Base-by-base conservation (phyloP, 495 filamentous ascomycete genomes). In the Penicillium bialowiezense region DNA sequence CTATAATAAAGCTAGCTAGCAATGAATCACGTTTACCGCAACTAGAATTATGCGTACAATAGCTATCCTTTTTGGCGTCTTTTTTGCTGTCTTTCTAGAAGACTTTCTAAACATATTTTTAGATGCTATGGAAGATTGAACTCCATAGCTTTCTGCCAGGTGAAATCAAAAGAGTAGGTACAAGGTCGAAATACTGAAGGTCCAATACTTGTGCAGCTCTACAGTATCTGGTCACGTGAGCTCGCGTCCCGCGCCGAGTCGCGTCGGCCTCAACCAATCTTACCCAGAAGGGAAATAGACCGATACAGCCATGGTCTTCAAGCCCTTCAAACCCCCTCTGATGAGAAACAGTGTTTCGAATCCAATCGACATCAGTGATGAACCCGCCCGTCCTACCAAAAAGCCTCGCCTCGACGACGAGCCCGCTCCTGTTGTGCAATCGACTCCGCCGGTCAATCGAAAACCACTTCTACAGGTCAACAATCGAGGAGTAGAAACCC, bases 271-370 rank as follows among this genome's bases (percentile, higher is more conserved):
- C 5, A 33, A 44, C 28, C 48, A 48, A 33, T 39, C 15, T 41
- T 40, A 45, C n/a, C 5, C 28, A 28, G 23, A 41, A 41, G 14
- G 43, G 21, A 7, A 36, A 21, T 20, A 28, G 28, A 47, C 47
- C 38, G 23, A 20, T 45, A 41, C 44, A 63, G 54, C 45, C 51
- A 75, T 75, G 72, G 69, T 71, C 47, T 75, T 73, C 56, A 75
- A 74, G 43, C 72, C 72, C 1, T 75, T 75, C 44, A 72, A 68
- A 31, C 62, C 72, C 51, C 72, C 67, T 59, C 62, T 66, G 28
- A 72, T 73, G 33, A 69, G 65, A 62, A 74, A 70, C 15, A 52
- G 58, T 9, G 26, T 50, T 9, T 5, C 47, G 32, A 12, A 33
- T 5, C 18, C 58, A 6, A 31, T 15, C 5, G 52, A 55, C 1